Base-by-base conservation (phyloP, 2,329 filamentous ascomycete genomes). In the Cryphonectria naterciae region DNA sequence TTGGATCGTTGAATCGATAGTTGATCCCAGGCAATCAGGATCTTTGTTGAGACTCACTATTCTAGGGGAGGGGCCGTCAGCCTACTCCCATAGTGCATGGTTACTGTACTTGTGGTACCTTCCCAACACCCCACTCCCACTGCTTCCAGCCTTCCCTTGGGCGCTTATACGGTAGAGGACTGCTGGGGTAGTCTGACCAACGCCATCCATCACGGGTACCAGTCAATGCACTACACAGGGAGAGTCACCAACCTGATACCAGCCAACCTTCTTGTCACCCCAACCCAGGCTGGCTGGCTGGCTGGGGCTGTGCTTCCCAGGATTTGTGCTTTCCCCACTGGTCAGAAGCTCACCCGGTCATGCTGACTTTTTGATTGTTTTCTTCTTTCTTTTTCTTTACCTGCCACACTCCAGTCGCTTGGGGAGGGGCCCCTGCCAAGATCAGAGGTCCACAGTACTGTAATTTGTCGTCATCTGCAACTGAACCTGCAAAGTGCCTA, bases 361-460 rank as follows among this genome's bases (percentile, higher is more conserved):
- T 70, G 64, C 70, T 72, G 54, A 70, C 65, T 54, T 37, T 56
- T 37, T 56, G 54, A 65, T 64, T 64, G 19, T 41, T 10, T 17
- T 6, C 28, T 46, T 11, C 17, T 32, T 32, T 32, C 4, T 41
- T 25, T 28, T 32, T 17, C 5, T 43, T 46, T 5, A 32, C 32
- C 63, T 65, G 39, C 61, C 61, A 64, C 61, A 17, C 35, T 41
- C 22, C 46, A 10, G 22, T 61, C 65, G 64, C 60, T 65, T 64
- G 39, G 65, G 64, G 41, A 49, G 46, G 19, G 46, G 46, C 22
- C 6, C 66, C 25, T 49, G 63, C 62, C 64, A 49, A 65, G 62
- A 56, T 65, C 62, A 58, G 54, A 63, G 58, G 37, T 25, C 65
- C 70, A 63, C 64, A 69, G 56, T 65, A 66, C 64, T 66, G 56